Base-by-base conservation (phyloP, 2,329 filamentous ascomycete genomes). In the Periconia sp. region DNA sequence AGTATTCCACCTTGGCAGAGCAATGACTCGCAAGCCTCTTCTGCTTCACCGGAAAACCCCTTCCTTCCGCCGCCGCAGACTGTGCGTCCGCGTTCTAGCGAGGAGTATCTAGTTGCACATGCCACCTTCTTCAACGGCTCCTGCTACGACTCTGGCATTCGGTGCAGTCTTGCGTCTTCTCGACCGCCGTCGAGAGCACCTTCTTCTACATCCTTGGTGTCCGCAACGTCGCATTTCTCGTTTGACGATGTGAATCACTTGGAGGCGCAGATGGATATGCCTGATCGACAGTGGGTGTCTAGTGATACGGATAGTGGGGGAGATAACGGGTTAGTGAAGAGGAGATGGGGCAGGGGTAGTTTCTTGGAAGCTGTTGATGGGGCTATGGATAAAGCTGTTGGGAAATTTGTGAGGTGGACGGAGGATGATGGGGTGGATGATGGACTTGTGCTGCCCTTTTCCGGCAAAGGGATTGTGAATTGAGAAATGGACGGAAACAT, bases 291-390 rank as follows among this genome's bases (percentile, higher is more conserved):
- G 21, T 13, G 13, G 16, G 13, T 13, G 5, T 7, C 5, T 9
- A 11, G 30, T 13, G 9, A 9, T 9, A 9, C 9, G 28, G 13
- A 22, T 22, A 23, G n/a, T 13, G 12, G 30, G n/a, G 11, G 25
- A 19, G 29, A 11, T 16, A 10, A 25, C n/a, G n/a, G n/a, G n/a
- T n/a, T n/a, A n/a, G n/a, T n/a, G 17, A 37, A 21, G 18, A 34
- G 28, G 30, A 17, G 30, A 28, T 26, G 29, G 36, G 36, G 16
- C 16, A 36, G 31, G 12, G 36, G n/a, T 41, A 49, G 44, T 18
- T 61, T 54, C 50, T 40, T 63, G 13, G 45, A 57, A 13, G 31
- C 43, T 3, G 46, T 68, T 3, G 61, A 64, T 43, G 54, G 43
- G 0, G 54, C 43, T 16, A 57, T 68, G 15, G 49, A 45, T 26